Evolutionary conservation across 2,329 filamentous ascomycete species (phyloP).

Genomic region (Hirsutella thompsonii): DNA sequence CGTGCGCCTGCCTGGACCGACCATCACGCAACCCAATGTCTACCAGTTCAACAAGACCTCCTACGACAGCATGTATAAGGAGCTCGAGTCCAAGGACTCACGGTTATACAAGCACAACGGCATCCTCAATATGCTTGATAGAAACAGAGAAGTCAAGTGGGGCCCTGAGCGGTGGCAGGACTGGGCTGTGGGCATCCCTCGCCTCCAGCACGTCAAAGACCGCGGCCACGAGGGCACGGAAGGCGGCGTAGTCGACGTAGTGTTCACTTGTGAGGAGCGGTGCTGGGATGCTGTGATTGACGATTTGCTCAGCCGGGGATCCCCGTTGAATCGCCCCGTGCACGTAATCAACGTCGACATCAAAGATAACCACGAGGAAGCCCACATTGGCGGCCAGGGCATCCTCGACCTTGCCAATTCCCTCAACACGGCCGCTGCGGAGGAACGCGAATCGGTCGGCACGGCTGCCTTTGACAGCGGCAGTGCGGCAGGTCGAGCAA

Average conservation of each 20-base stretch:
- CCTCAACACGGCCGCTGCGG: slow-evolving; percentile 65
- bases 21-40: slow-evolving; percentile 87
- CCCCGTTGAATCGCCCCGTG: slow-evolving; percentile 79
- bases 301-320: slow-evolving; percentile 75
- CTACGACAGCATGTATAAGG: slow-evolving; percentile 88
- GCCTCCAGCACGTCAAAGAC: slow-evolving; percentile 63
- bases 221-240: slow-evolving; percentile 73
- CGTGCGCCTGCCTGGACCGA: slow-evolving; percentile 83
- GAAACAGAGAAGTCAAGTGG: slow-evolving; percentile 87
- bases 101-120: slow-evolving; percentile 85
- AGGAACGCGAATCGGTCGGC: slow-evolving; percentile 60
- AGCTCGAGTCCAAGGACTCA: slow-evolving; percentile 74
- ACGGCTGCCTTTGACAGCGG: slow-evolving; percentile 56
- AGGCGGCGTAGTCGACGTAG: slow-evolving; percentile 79
- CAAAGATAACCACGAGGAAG: slow-evolving; percentile 96
- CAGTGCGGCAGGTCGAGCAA: slow-evolving; percentile 50
- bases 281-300: slow-evolving; percentile 98
- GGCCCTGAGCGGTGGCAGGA: slow-evolving; percentile 97
- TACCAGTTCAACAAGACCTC: slow-evolving; percentile 97
- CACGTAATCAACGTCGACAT: slow-evolving; percentile 99
- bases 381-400: slow-evolving; percentile 74
- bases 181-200: slow-evolving; percentile 78
- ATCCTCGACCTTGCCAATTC: slow-evolving; percentile 84
- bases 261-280: slow-evolving; percentile 94
- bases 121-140: slow-evolving; percentile 86